These are phyloP conservation scores for Eimeria maxima DNA, from an alignment of 169 alveolate species.

Conservation along the genomic window DNA sequence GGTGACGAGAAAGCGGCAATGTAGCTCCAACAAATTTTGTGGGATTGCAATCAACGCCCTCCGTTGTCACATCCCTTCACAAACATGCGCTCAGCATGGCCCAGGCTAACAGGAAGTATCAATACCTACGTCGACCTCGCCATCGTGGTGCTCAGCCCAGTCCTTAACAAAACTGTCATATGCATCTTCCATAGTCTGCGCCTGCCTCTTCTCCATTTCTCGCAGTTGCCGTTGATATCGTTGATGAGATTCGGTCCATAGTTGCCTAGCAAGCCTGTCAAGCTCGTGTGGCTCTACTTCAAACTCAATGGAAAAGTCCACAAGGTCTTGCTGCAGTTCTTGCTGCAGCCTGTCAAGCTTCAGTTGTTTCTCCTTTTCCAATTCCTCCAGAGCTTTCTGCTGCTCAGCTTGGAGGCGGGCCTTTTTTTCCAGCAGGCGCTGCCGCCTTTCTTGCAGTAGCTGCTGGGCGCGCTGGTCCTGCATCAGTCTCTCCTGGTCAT, in stretches of 20 bases:
- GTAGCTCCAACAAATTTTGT: neutral
- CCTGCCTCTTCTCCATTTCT: slow-evolving; percentile 54
- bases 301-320: slow-evolving; percentile 70
- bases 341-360: slow-evolving; percentile 55
- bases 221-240: slow-evolving; percentile 64
- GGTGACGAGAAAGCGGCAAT: neutral
- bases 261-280: slow-evolving; percentile 68
- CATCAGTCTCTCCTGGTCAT: slow-evolving; percentile 11
- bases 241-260: slow-evolving; percentile 58
- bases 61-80: neutral
- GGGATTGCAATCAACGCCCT: neutral
- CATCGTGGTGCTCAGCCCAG: slow-evolving; percentile 42
- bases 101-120: neutral
- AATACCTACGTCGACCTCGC: slow-evolving; percentile 24
- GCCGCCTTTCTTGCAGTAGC: slow-evolving; percentile 49
- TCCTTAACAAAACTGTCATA: slow-evolving; percentile 31
- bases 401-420: slow-evolving; percentile 65
- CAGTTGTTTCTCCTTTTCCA: slow-evolving; percentile 42
- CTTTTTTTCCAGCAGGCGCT: slow-evolving; percentile 57
- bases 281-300: slow-evolving; percentile 76
- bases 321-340: slow-evolving; percentile 62
- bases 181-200: slow-evolving; percentile 15
- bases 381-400: slow-evolving; percentile 31
- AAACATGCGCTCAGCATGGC: neutral
- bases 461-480: slow-evolving; percentile 73